Evolutionary conservation across 805 yeast genomes (phyloP), one percentile per base, ranked within the genome.

Genomic region (Candida jianshihensis): DNA sequence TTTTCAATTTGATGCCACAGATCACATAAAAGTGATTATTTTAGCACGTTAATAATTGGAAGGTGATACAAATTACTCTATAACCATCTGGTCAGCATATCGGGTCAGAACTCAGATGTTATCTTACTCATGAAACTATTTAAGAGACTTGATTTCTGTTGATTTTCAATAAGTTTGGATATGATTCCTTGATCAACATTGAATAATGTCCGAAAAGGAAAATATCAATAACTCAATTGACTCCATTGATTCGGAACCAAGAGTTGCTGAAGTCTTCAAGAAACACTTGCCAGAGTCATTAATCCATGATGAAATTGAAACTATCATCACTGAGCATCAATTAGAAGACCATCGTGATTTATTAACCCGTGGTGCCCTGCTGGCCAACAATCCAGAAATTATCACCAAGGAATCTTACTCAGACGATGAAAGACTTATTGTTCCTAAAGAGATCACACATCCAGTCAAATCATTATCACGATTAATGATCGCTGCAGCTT

Each of bases 401-500:
- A 63, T 68, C 42, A 66, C 68, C 33, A 59, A 68, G 2, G 56
- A 56, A 13, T 38, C 39, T 6, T 59, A 62, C 25, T 41, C 63
- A 51, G 54, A 47, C 44, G 44, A 51, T 3, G 71, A 65, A 33
- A 43, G 46, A 15, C 35, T 26, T n/a, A 36, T 44, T 6, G 42
- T 66, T n/a, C 66, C 60, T 30, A 63, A 60, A 31, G 84, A 77
- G 45, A 57, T 56, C 36, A 44, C 60, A 6, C 73, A 72, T 31
- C 68, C 75, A 19, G 61, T 79, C 60, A 41, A 51, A 18, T 82
- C 61, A 12, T 54, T 68, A 54, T 64, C 71, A 50, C 48, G 63
- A 56, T 68, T 73, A 16, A 70, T 75, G 56, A 70, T 78, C 8
- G 59, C 77, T 49, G 76, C 81, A 31, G 78, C 85, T 3, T 63